Conservation (phyloP, 768 basidiomycete genomes). For the Rhizopogon rudus region DNA sequence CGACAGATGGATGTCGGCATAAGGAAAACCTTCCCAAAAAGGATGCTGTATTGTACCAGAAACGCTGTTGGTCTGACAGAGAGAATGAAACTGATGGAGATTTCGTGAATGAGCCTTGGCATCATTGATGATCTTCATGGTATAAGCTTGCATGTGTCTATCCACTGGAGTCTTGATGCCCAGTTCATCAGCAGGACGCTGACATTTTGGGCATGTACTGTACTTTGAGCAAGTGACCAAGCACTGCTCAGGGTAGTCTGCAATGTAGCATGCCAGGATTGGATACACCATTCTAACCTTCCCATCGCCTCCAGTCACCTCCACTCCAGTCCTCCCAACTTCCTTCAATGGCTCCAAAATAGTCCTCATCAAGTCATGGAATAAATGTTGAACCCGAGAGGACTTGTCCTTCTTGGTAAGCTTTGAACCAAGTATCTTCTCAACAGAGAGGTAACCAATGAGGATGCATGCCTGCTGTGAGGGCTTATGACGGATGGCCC, state of each 20-base stretch:
- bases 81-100: too few species aligned
- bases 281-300: not conserved
- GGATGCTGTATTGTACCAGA: not conserved
- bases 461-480: conserved; percentile 30
- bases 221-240: conserved; percentile 1
- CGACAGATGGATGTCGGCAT: conserved; percentile 14
- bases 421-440: conserved; percentile 18
- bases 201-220: conserved; percentile 1
- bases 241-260: conserved; percentile 6
- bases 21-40: conserved; percentile 22
- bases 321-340: conserved; percentile 9
- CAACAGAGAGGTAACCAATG: conserved; percentile 35
- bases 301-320: conserved; percentile 6
- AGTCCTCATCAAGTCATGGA: not conserved
- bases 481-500: conserved; percentile 32
- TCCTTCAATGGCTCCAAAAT: conserved; percentile 12
- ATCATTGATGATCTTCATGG: too few species aligned
- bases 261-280: conserved; percentile 5
- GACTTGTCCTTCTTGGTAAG: conserved; percentile 10
- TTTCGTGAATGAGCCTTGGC: too few species aligned
- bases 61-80: not conserved
- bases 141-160: too few species aligned
- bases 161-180: too few species aligned
- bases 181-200: too few species aligned
- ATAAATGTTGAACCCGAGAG: not conserved